phyloP scores from a whole-genome alignment of 805 yeast genomes.

The Nakazawaea peltata region DNA sequence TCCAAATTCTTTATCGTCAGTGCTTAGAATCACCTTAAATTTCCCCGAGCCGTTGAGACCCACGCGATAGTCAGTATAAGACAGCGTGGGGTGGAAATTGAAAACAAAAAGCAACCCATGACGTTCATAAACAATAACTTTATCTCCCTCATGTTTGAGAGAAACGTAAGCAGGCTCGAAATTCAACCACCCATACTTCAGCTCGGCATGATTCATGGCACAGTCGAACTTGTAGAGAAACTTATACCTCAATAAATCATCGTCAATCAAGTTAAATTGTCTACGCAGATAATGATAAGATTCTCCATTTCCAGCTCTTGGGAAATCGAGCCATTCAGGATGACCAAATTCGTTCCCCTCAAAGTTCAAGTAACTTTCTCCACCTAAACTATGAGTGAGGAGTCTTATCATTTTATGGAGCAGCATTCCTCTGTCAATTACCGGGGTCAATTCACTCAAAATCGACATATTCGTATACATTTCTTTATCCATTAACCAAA shows the following conservation, averaged over 20 bases:
- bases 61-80: slow-evolving; percentile 78
- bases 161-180: slow-evolving; percentile 76
- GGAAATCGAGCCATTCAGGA: slow-evolving; percentile 98
- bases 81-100: slow-evolving; percentile 82
- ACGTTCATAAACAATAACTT: slow-evolving; percentile 83
- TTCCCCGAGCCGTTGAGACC: slow-evolving; percentile 82
- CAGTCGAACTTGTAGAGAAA: slow-evolving; percentile 75
- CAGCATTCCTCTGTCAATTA: slow-evolving; percentile 83
- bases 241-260: slow-evolving; percentile 71
- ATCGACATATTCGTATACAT: slow-evolving; percentile 95
- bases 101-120: slow-evolving; percentile 78
- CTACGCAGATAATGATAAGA: slow-evolving; percentile 92
- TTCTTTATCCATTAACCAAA: slow-evolving; percentile 98
- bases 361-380: slow-evolving; percentile 92
- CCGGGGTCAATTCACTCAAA: slow-evolving; percentile 62
- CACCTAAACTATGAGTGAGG: slow-evolving; percentile 85
- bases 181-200: slow-evolving; percentile 61
- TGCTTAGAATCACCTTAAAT: slow-evolving; percentile 66
- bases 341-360: slow-evolving; percentile 99
- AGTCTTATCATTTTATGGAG: slow-evolving; percentile 88
- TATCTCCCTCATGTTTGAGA: slow-evolving; percentile 82
- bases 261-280: slow-evolving; percentile 83
- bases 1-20: slow-evolving; percentile 67
- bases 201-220: slow-evolving; percentile 75
- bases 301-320: slow-evolving; percentile 80